Conservation (phyloP, 805 yeast species). For the Saturnispora sekii region DNA sequence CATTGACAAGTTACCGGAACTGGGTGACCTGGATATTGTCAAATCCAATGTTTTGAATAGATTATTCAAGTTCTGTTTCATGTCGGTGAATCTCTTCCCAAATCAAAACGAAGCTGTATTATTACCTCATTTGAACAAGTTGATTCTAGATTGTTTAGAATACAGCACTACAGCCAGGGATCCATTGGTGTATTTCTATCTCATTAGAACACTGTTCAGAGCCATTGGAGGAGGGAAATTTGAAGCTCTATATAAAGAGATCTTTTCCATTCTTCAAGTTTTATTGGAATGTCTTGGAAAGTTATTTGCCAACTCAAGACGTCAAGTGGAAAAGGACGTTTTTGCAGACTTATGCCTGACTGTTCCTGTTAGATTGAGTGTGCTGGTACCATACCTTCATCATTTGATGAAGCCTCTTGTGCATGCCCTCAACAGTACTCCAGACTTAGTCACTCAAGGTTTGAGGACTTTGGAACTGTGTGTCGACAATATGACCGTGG, state of each 20-base stretch:
- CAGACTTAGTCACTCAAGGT: constrained; percentile 90
- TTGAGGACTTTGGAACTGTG: constrained; percentile 89
- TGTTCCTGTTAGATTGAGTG: constrained; percentile 91
- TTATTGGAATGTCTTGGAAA: constrained; percentile 77
- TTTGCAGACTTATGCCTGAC: constrained; percentile 92
- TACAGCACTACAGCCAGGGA: constrained; percentile 79
- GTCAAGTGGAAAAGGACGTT: constrained; percentile 86
- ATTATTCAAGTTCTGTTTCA: constrained; percentile 83
- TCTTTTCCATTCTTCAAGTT: constrained; percentile 82
- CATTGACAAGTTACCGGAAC: constrained; percentile 57
- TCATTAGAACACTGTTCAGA: constrained; percentile 81
- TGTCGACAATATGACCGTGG: constrained; percentile 92
- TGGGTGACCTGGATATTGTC: constrained; percentile 73
- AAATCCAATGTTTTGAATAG: constrained; percentile 76
- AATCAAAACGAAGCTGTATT: constrained; percentile 77
- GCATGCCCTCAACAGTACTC: constrained; percentile 80
- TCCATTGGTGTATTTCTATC: constrained; percentile 81
- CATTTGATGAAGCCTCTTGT: constrained; percentile 88
- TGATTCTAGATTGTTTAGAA: constrained; percentile 72
- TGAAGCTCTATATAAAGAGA: constrained; percentile 85
- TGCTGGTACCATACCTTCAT: constrained; percentile 84
- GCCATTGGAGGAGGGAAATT: constrained; percentile 96
- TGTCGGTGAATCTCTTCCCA: constrained; percentile 92
- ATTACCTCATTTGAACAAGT: constrained; percentile 75
- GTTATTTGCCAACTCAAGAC: constrained; percentile 69